Conservation (phyloP, 345 rosid genomes). For the Boechera divaricarpa region DNA sequence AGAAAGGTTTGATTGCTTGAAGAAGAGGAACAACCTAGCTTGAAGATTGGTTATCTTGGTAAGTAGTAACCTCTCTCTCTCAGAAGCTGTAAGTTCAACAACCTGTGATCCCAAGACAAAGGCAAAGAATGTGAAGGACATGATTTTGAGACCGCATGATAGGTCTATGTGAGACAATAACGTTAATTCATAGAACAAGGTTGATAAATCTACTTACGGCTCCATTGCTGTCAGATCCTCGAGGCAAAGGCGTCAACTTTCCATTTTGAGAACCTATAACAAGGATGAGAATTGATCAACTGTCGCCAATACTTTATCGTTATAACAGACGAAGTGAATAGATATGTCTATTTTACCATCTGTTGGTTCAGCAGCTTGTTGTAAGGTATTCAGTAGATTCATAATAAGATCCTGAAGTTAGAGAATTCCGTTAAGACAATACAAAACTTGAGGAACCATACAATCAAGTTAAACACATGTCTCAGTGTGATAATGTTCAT, state of each 20-base stretch:
- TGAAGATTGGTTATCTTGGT: constrained; percentile 78
- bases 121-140: constrained; percentile 17
- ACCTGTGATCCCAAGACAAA: constrained; percentile 50
- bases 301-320: constrained; percentile 1
- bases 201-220: constrained; percentile 53
- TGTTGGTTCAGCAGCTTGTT: constrained; percentile 65
- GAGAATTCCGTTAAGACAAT: constrained; percentile 21
- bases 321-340: constrained; percentile 16
- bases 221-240: constrained; percentile 70
- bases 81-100: constrained; percentile 63
- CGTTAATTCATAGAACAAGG: neutral
- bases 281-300: constrained; percentile 14
- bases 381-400: constrained; percentile 70
- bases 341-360: constrained; percentile 63
- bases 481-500: neutral
- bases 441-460: neutral
- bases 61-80: constrained; percentile 71
- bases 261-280: constrained; percentile 77
- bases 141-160: constrained; percentile 7
- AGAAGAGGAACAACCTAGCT: constrained; percentile 60
- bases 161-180: neutral
- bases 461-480: neutral
- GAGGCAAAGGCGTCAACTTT: constrained; percentile 81
- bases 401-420: constrained; percentile 72
- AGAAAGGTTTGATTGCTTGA: constrained; percentile 17